These are phyloP conservation scores for Hypoxylon sp. DNA, from an alignment of 2,329 filamentous ascomycete species.

Conservation along the genomic window DNA sequence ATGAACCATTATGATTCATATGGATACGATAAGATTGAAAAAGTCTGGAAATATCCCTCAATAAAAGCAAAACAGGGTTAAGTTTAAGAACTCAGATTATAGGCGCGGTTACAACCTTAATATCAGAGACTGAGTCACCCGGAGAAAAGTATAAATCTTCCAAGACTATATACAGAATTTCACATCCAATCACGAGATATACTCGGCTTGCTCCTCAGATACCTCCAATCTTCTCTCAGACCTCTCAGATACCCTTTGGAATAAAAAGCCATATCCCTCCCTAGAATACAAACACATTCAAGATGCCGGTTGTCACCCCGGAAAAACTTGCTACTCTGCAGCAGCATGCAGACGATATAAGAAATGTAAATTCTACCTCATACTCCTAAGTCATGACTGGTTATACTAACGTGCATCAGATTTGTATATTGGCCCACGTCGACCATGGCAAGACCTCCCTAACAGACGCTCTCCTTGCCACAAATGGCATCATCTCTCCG, in stretches of 20 bases:
- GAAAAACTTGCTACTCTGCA: constrained; percentile 93
- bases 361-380: constrained; percentile 74
- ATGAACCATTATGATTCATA: neutral
- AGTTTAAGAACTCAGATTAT: constrained; percentile 1
- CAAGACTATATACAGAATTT: neutral
- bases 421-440: constrained; percentile 95
- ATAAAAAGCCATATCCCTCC: constrained; percentile 19
- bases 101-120: neutral
- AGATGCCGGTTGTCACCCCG: constrained; percentile 91
- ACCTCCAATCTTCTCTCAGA: neutral
- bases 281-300: constrained; percentile 43
- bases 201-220: constrained; percentile 5
- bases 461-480: constrained; percentile 94
- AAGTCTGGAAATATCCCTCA: neutral
- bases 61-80: neutral
- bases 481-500: constrained; percentile 98
- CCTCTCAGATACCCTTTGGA: constrained; percentile 1
- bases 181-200: constrained; percentile 18
- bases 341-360: constrained; percentile 85
- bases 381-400: constrained; percentile 40
- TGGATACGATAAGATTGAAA: neutral
- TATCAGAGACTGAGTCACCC: constrained; percentile 8
- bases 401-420: constrained; percentile 65
- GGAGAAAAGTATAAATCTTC: neutral
- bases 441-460: constrained; percentile 99